Percentiles rank a stretch among this genome's conserved stretches.
Conservation (phyloP, 1,284 basidiomycete genomes). For the Apiotrichum domesticum region DNA sequence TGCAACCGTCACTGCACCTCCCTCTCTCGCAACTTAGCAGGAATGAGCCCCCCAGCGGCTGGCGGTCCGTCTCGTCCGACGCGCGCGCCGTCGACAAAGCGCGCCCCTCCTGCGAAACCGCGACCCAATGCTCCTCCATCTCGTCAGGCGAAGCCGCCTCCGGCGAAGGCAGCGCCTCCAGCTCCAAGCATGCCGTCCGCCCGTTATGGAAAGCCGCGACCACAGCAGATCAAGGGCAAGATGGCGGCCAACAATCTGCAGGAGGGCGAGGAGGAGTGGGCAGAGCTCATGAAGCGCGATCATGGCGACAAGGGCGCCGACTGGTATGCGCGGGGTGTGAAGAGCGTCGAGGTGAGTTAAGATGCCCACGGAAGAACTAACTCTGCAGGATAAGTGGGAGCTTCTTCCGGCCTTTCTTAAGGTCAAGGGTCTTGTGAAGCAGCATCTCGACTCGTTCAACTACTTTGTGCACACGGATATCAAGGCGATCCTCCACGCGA, state of each 20-base stretch:
- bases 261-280: slow-evolving; percentile 42
- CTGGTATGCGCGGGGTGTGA: slow-evolving; percentile 49
- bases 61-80: too few species aligned
- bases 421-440: slow-evolving; percentile 97
- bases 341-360: slow-evolving; percentile 50
- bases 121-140: too few species aligned
- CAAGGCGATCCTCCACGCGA: slow-evolving; percentile 92
- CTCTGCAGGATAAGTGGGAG: slow-evolving; percentile 87
- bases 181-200: too few species aligned
- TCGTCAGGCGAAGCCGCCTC: too few species aligned
- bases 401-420: slow-evolving; percentile 89
- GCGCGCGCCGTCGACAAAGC: too few species aligned
- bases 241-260: slow-evolving; percentile 8
- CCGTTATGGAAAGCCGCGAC: too few species aligned
- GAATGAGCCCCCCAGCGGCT: too few species aligned
- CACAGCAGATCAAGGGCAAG: too few species aligned
- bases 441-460: slow-evolving; percentile 99
- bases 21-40: too few species aligned
- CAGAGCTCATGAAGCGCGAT: slow-evolving; percentile 40
- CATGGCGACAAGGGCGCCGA: slow-evolving; percentile 32
- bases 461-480: slow-evolving; percentile 97
- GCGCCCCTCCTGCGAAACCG: too few species aligned
- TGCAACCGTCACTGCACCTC: too few species aligned
- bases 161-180: too few species aligned
- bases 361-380: background rate